Evolutionary conservation across 441 rosid genomes (phyloP).

Genomic region (Capsella rubella): DNA sequence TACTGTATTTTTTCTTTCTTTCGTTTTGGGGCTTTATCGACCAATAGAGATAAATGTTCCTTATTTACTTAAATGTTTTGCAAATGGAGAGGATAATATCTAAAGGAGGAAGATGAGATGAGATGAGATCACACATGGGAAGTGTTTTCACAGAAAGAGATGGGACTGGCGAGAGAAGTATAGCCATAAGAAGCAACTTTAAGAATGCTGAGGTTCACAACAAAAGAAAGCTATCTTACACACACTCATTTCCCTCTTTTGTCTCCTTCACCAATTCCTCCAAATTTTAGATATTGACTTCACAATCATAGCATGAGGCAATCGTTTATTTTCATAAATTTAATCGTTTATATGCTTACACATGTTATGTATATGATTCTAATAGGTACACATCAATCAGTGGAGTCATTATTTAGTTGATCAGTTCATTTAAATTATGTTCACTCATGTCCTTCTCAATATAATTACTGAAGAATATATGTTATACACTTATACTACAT

Average conservation of each 20-base stretch:
- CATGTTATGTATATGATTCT: background rate
- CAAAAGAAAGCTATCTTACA: conserved; percentile 35
- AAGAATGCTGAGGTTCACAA: conserved; percentile 39
- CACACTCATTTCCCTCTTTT: conserved; percentile 30
- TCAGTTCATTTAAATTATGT: too few species aligned
- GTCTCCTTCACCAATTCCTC: conserved; percentile 25
- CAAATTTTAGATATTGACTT: conserved; percentile 34
- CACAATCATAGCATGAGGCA: conserved; percentile 16
- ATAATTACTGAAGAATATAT: background rate
- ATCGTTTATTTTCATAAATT: too few species aligned
- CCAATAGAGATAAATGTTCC: background rate
- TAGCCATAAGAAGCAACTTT: conserved; percentile 43
- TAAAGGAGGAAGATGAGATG: conserved; percentile 2
- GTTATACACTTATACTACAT: background rate
- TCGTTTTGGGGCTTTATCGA: background rate
- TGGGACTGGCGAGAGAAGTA: conserved; percentile 36
- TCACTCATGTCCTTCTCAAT: too few species aligned
- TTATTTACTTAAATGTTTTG: conserved; percentile 10
- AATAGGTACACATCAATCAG: background rate
- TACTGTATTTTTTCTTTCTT: background rate
- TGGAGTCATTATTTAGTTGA: background rate
- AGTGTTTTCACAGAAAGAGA: conserved; percentile 30
- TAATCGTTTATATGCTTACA: background rate
- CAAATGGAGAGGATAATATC: conserved; percentile 15
- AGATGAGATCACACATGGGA: conserved; percentile 32